Evolutionary conservation across 1,284 basidiomycete genomes (phyloP).

Genomic region (Veloporphyrellus conicus): DNA sequence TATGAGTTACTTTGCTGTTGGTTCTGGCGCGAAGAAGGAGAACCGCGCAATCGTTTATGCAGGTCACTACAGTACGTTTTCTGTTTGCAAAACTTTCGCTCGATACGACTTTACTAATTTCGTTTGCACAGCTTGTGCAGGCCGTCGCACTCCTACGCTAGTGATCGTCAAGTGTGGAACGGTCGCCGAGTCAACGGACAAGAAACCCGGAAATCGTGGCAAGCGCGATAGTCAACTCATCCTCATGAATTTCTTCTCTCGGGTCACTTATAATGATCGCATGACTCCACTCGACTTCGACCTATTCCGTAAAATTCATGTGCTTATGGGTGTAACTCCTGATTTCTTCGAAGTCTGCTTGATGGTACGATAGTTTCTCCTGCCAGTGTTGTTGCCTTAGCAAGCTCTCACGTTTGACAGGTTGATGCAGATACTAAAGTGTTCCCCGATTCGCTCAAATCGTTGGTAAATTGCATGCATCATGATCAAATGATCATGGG

Average conservation of each 20-base stretch:
- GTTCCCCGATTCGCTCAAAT: conserved; percentile 78
- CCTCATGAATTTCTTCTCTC: conserved; percentile 99
- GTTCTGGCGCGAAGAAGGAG: conserved; percentile 81
- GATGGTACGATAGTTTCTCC: conserved; percentile 65
- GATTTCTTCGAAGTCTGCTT: conserved; percentile 97
- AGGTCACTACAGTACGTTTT: conserved; percentile 88
- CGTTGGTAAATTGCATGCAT: conserved; percentile 96
- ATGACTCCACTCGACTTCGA: conserved; percentile 98
- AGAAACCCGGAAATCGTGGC: conserved; percentile 96
- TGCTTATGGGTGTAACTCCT: conserved; percentile 97
- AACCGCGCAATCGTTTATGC: conserved; percentile 99
- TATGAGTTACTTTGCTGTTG: conserved; percentile 92
- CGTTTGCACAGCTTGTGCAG: conserved; percentile 57
- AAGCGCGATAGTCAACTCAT: conserved; percentile 99
- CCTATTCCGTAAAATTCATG: conserved; percentile 94
- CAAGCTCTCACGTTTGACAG: conserved; percentile 40
- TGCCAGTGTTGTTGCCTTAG: background rate
- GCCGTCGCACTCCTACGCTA: conserved; percentile 90
- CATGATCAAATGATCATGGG: conserved; percentile 99
- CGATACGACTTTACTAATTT: background rate
- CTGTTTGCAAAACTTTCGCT: background rate
- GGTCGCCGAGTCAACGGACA: conserved; percentile 77
- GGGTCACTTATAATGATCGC: conserved; percentile 98
- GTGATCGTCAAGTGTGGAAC: conserved; percentile 97
- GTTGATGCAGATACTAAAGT: conserved; percentile 98